Evolutionary conservation across 176 grass and related monocot species (phyloP).

Genomic region (bread wheat (Triticum aestivum)): DNA sequence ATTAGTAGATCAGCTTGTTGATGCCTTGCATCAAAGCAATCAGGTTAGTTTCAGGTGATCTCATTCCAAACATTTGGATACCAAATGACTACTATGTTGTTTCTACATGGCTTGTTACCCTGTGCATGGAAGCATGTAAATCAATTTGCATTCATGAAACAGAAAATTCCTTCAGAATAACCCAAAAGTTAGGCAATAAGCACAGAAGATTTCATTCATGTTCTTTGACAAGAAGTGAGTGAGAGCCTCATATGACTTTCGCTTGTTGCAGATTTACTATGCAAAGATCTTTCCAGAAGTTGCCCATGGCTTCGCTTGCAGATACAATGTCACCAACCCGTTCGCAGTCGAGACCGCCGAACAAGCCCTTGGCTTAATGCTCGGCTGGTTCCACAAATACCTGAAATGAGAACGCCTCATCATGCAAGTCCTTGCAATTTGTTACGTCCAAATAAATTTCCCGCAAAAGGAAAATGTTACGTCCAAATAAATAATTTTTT

Average conservation of each 20-base stretch:
- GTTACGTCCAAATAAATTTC: not conserved
- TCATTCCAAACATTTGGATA: not conserved
- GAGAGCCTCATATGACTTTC: not conserved
- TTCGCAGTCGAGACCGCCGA: slow-evolving; percentile 24
- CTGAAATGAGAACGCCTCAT: not conserved
- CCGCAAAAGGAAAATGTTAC: not conserved
- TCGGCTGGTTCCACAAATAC: slow-evolving; percentile 35
- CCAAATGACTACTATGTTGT: not conserved
- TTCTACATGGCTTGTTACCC: not conserved
- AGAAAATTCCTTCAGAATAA: not conserved
- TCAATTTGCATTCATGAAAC: not conserved
- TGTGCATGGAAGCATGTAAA: not conserved
- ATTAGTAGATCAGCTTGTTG: not conserved
- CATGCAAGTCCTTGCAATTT: not conserved
- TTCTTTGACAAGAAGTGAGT: not conserved
- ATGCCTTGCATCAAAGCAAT: not conserved
- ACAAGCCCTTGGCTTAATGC: slow-evolving; percentile 4
- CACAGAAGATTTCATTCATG: not conserved
- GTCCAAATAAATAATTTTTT: not conserved
- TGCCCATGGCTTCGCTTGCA: slow-evolving; percentile 27
- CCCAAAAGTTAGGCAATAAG: not conserved
- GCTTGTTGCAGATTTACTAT: slow-evolving; percentile 32
- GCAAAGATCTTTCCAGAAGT: slow-evolving; percentile 19
- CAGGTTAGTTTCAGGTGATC: not conserved
- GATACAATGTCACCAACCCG: slow-evolving; percentile 15